Conservation (phyloP, 306 rosid species). For the Luffa aegyptiaca region DNA sequence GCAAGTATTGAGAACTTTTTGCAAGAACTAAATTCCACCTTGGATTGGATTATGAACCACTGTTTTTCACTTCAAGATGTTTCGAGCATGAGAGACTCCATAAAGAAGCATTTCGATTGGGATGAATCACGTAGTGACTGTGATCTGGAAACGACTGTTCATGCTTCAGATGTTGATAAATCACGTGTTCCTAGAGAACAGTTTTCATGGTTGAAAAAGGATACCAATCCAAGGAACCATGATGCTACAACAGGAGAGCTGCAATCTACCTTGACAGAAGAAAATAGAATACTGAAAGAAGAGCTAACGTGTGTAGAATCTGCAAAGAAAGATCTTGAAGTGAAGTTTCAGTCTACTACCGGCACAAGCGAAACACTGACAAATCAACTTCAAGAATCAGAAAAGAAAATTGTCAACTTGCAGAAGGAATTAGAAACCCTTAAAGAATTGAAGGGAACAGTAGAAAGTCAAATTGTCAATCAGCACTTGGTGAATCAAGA, state of each 20-base stretch:
- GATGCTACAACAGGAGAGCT: constrained; percentile 22
- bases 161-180: constrained; percentile 29
- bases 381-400: constrained; percentile 48
- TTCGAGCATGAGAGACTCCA: constrained; percentile 73
- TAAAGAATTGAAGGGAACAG: constrained; percentile 30
- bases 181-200: constrained; percentile 22
- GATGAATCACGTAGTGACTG: constrained; percentile 76
- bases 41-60: constrained; percentile 91
- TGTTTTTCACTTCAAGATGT: constrained; percentile 89
- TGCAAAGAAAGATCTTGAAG: constrained; percentile 34
- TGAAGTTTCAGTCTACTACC: constrained; percentile 30
- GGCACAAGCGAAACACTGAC: constrained; percentile 33
- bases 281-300: constrained; percentile 19
- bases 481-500: constrained; percentile 30
- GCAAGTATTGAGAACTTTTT: constrained; percentile 37
- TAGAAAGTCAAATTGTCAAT: constrained; percentile 33
- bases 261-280: constrained; percentile 27
- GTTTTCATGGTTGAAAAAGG: constrained; percentile 5
- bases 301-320: constrained; percentile 25
- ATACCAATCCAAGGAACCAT: constrained; percentile 10
- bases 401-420: constrained; percentile 37
- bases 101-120: constrained; percentile 78
- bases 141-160: constrained; percentile 43
- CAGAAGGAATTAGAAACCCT: constrained; percentile 20
- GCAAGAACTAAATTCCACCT: constrained; percentile 38